Evolutionary conservation across 495 filamentous ascomycete genomes (phyloP).

Genomic region (Peziza echinospora): DNA sequence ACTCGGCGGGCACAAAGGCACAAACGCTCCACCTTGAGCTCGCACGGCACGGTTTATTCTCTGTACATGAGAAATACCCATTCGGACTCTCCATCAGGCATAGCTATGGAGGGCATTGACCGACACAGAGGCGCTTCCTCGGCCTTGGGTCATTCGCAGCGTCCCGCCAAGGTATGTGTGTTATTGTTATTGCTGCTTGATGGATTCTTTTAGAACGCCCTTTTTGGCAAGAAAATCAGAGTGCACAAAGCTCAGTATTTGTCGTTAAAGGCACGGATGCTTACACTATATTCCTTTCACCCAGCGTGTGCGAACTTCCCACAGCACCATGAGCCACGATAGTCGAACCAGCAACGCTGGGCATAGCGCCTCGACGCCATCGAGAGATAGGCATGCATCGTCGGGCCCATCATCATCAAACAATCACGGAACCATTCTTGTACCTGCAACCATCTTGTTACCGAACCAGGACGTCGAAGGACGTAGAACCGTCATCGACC

Average conservation of each 20-base stretch:
- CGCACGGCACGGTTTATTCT: too few relatives aligned
- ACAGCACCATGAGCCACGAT: too few relatives aligned
- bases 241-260: too few relatives aligned
- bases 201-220: too few relatives aligned
- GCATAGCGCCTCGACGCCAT: too few relatives aligned
- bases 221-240: too few relatives aligned
- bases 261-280: not conserved
- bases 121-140: not conserved
- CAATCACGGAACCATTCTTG: constrained; percentile 2
- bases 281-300: not conserved
- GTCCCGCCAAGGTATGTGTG: not conserved
- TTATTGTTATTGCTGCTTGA: too few relatives aligned
- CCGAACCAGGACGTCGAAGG: not conserved
- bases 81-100: not conserved
- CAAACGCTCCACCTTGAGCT: too few relatives aligned
- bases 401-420: constrained; percentile 3
- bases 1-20: too few relatives aligned
- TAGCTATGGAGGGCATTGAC: not conserved
- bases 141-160: not conserved
- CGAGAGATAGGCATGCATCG: constrained; percentile 6
- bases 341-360: too few relatives aligned
- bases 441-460: not conserved
- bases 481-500: constrained; percentile 21
- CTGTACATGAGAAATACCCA: too few relatives aligned
- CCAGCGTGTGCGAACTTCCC: not conserved